Percentiles rank a stretch among this genome's conserved stretches.
These are phyloP conservation scores for Cardamine resedifolia DNA, from an alignment of 345 rosid species.

Conservation along the genomic window DNA sequence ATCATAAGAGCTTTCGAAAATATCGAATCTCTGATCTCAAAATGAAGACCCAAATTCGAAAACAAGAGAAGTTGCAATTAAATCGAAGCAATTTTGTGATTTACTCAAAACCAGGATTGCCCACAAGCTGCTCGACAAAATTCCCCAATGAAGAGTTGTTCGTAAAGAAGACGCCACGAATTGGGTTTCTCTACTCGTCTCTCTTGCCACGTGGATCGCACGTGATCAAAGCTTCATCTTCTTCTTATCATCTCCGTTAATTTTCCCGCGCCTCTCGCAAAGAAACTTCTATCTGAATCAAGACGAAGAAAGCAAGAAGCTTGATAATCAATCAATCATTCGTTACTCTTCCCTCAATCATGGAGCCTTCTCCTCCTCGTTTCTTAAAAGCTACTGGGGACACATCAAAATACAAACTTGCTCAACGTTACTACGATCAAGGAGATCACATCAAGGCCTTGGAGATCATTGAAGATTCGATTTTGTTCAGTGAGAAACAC, in stretches of 20 bases:
- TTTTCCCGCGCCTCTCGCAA: not conserved
- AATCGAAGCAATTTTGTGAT: too few relatives aligned
- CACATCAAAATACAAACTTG: not conserved
- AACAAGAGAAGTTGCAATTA: too few relatives aligned
- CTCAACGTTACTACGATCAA: not conserved
- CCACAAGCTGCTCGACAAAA: not conserved
- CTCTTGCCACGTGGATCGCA: constrained; percentile 3
- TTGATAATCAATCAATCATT: constrained; percentile 1
- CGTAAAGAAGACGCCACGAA: not conserved
- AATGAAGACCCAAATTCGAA: too few relatives aligned
- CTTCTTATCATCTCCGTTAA: not conserved
- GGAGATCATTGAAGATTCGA: constrained; percentile 19
- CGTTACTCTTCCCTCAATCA: not conserved
- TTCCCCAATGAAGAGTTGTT: not conserved
- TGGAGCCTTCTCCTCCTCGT: not conserved
- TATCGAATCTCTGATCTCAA: too few relatives aligned
- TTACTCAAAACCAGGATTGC: too few relatives aligned
- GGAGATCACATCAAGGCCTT: constrained; percentile 27
- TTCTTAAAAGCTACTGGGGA: not conserved
- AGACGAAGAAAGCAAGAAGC: not conserved
- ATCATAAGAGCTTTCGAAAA: too few relatives aligned
- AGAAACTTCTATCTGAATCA: not conserved
- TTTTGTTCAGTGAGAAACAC: not conserved
- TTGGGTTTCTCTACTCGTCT: not conserved
- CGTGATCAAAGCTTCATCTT: not conserved